phyloP scores from a whole-genome alignment of 2,329 filamentous ascomycete genomes.

The Capronia coronata region DNA sequence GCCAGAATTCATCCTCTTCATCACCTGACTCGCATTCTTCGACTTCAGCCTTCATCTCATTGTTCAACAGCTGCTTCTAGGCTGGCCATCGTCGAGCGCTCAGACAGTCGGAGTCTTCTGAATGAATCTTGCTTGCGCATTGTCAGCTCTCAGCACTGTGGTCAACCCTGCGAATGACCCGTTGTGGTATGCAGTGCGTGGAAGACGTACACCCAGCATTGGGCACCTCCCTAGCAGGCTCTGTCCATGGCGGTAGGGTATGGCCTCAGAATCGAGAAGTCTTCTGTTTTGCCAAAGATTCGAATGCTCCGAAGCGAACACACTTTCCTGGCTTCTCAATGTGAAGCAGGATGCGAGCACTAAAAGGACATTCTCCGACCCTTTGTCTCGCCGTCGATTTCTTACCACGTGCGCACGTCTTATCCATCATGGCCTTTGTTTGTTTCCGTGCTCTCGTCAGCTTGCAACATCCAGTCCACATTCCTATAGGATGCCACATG shows the following conservation, averaged over 20 bases:
- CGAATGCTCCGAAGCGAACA: too few relatives aligned
- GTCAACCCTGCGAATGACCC: too few relatives aligned
- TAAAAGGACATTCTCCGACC: too few relatives aligned
- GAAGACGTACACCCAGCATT: too few relatives aligned
- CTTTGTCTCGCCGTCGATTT: neutral
- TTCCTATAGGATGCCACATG: neutral
- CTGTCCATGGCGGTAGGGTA: too few relatives aligned
- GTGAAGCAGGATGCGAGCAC: too few relatives aligned
- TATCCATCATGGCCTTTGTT: neutral
- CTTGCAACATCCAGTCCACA: neutral
- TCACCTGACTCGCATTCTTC: neutral
- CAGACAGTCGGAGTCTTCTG: neutral
- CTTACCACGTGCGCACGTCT: constrained; percentile 11
- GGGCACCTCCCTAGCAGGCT: too few relatives aligned
- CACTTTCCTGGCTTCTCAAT: too few relatives aligned
- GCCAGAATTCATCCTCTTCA: neutral
- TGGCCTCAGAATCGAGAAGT: neutral
- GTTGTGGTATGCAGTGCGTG: too few relatives aligned
- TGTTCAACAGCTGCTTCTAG: neutral
- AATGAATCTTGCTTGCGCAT: neutral
- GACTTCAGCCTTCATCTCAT: neutral
- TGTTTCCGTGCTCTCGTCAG: neutral
- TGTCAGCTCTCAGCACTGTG: neutral
- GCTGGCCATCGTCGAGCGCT: neutral
- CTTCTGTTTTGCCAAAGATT: neutral